These are phyloP conservation scores for Sclerotinia trifoliorum DNA, from an alignment of 2,329 filamentous ascomycete genomes.

Conservation along the genomic window DNA sequence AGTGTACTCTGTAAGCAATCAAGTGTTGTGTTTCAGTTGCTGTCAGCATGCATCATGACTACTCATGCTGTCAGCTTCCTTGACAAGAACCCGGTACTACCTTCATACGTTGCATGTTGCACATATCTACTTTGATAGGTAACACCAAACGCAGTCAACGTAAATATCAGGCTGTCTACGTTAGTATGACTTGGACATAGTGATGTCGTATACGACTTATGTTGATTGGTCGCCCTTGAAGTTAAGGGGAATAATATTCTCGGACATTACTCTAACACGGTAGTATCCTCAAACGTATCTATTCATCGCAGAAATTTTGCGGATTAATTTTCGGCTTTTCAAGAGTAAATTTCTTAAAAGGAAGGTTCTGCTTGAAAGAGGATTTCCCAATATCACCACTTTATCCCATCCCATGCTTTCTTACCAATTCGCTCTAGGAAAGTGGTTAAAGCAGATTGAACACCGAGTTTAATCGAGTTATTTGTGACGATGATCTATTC, in stretches of 20 bases:
- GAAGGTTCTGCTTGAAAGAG: neutral
- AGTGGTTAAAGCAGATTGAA: neutral
- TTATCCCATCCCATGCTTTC: neutral
- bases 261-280: neutral
- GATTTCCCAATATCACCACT: neutral
- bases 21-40: neutral
- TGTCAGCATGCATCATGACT: conserved; percentile 4
- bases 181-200: neutral
- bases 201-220: neutral
- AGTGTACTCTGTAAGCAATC: neutral
- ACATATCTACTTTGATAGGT: neutral
- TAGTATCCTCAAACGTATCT: neutral
- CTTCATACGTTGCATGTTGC: neutral
- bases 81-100: neutral
- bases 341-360: neutral
- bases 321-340: neutral
- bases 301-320: neutral
- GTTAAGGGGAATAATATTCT: neutral
- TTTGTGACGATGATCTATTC: neutral
- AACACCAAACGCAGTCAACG: neutral
- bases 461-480: no score
- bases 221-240: neutral
- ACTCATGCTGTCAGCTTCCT: neutral
- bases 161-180: neutral
- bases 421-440: no score